Evolutionary conservation across 73 alveolate genomes (phyloP), one percentile per base, ranked within the genome.

Genomic region (Paramecium primaurelia): DNA sequence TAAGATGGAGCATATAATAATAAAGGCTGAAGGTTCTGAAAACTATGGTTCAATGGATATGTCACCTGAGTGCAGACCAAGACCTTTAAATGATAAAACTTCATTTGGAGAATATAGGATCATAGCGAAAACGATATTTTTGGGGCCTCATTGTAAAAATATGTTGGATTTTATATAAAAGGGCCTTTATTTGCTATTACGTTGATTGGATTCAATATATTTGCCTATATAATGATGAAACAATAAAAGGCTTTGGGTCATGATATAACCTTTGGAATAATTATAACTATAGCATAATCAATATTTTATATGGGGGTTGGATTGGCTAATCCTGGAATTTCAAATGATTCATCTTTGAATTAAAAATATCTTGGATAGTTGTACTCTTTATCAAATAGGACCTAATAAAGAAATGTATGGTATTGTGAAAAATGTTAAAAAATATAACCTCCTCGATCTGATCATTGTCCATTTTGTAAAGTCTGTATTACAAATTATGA

Each of bases 401-500:
- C 84, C 26, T 32, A 64, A 32, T 28, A 28, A 20, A 64, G 49
- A 28, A 64, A 64, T 64, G 75, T 47, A 11, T 80, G 91, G 91
- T 80, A 80, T 80, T 80, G 91, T 49, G 71, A 47, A 26, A 44
- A 47, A 80, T 80, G 91, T 47, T 47, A 80, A 36, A 45, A 26
- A 28, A 80, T 80, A 12, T 80, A 80, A 80, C 91, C 91, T 2
- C 58, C 71, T n/a, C 49, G 84, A 2, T 71, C 92, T 71, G 59
- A 71, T 36, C 98, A 96, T 92, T 96, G 99, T 38, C 34, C 77
- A 64, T 87, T 86, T 58, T 96, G 99, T 71, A 94, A 92, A 60
- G 94, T 95, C 3, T 96, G 99, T 37, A 18, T 73, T 12, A 12
- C n/a, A n/a, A 95, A 92, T 18, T 73, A 25, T 22, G 99, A 96